These are phyloP conservation scores for Trametes versicolor DNA, from an alignment of 1,284 basidiomycete genomes.

Conservation along the genomic window DNA sequence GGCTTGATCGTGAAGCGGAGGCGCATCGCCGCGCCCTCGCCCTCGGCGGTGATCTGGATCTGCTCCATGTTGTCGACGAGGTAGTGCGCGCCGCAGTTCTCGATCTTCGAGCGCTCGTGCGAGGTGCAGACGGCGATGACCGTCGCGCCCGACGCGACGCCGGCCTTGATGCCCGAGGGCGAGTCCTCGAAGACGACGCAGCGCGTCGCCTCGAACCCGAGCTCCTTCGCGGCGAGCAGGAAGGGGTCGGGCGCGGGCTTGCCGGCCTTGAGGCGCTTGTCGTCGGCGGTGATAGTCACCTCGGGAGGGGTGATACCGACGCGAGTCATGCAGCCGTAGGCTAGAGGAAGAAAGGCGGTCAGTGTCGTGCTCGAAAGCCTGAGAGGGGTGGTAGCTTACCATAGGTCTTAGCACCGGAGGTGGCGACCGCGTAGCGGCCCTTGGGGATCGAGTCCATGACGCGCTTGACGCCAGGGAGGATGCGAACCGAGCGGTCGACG, in stretches of 20 bases:
- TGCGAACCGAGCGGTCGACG: slow-evolving; percentile 75
- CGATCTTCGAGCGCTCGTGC: slow-evolving; percentile 64
- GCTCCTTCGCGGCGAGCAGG: slow-evolving; percentile 77
- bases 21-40: slow-evolving; percentile 45
- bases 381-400: slow-evolving; percentile 47
- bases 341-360: slow-evolving; percentile 44
- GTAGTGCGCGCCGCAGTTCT: slow-evolving; percentile 74
- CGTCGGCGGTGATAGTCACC: slow-evolving; percentile 84
- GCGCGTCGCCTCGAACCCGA: slow-evolving; percentile 66
- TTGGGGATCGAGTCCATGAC: slow-evolving; percentile 76
- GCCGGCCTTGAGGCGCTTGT: slow-evolving; percentile 71
- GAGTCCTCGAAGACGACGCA: slow-evolving; percentile 84
- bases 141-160: slow-evolving; percentile 76
- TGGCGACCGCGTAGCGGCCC: slow-evolving; percentile 78
- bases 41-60: slow-evolving; percentile 54
- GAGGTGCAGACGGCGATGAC: slow-evolving; percentile 83
- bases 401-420: slow-evolving; percentile 81
- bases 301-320: slow-evolving; percentile 78
- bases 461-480: slow-evolving; percentile 76
- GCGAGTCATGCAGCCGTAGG: slow-evolving; percentile 75
- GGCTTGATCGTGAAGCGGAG: slow-evolving; percentile 51
- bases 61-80: slow-evolving; percentile 70
- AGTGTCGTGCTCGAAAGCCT: slow-evolving; percentile 15
- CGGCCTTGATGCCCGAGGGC: slow-evolving; percentile 78
- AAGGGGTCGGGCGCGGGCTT: slow-evolving; percentile 81